Evolutionary conservation across 768 basidiomycete genomes (phyloP).

Genomic region (Rickenella mellea): DNA sequence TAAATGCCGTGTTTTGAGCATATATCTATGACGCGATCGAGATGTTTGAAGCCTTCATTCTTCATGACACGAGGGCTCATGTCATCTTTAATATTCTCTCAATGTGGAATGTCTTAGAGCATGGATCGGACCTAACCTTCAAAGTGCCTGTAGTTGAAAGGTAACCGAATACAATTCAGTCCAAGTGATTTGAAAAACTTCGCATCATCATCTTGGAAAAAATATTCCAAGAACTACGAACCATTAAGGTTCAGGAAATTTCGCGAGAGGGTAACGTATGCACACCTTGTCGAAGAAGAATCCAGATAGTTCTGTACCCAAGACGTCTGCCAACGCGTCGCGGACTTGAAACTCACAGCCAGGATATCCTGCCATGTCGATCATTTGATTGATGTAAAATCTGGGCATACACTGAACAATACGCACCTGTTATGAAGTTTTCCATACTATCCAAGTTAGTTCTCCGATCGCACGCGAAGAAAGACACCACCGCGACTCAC

Average conservation of each 20-base stretch:
- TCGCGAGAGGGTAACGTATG: background rate
- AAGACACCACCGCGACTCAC: conserved; percentile 16
- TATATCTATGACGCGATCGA: conserved; percentile 31
- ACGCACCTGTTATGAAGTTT: conserved; percentile 15
- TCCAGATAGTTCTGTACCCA: conserved; percentile 26
- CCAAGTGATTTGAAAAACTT: conserved; percentile 27
- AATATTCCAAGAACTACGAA: conserved; percentile 30
- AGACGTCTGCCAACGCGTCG: conserved; percentile 21
- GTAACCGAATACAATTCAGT: conserved; percentile 28
- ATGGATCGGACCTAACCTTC: too few species aligned
- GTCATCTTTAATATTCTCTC: conserved; percentile 26
- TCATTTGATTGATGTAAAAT: background rate
- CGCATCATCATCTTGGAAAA: conserved; percentile 32
- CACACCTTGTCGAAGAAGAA: conserved; percentile 35
- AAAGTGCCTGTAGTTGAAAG: conserved; percentile 23
- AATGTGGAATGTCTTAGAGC: conserved; percentile 1
- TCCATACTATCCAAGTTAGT: conserved; percentile 8
- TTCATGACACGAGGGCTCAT: conserved; percentile 30
- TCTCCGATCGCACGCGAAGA: conserved; percentile 1
- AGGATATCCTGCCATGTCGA: conserved; percentile 21
- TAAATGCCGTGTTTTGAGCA: conserved; percentile 29
- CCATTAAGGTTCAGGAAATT: background rate
- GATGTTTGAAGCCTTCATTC: conserved; percentile 27
- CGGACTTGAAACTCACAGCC: conserved; percentile 31
- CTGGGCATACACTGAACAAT: background rate